phyloP scores from a whole-genome alignment of 805 yeast species.

The Candida railenensis region DNA sequence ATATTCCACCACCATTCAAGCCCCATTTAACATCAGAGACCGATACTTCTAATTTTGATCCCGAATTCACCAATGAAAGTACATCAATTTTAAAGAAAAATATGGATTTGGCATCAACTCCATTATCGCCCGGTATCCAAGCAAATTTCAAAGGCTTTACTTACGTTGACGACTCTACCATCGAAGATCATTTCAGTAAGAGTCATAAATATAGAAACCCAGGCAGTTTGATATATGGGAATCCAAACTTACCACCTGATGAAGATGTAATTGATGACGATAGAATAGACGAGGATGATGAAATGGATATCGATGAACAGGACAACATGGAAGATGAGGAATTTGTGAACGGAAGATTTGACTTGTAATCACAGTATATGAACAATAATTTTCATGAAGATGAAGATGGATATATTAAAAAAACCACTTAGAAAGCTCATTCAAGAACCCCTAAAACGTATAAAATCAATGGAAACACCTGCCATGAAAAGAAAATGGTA shows the following conservation, averaged over 20 bases:
- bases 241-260: slow-evolving; percentile 77
- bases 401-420: too few relatives aligned
- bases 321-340: slow-evolving; percentile 72
- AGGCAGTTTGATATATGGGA: slow-evolving; percentile 77
- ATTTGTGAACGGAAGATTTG: slow-evolving; percentile 88
- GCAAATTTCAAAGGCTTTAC: slow-evolving; percentile 97
- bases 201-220: slow-evolving; percentile 42
- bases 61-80: slow-evolving; percentile 92
- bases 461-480: too few relatives aligned
- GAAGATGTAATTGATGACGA: slow-evolving; percentile 80
- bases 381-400: too few relatives aligned
- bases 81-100: slow-evolving; percentile 77
- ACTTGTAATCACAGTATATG: slow-evolving; percentile 45
- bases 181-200: slow-evolving; percentile 75
- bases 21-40: slow-evolving; percentile 90
- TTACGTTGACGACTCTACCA: slow-evolving; percentile 88
- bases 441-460: too few relatives aligned
- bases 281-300: slow-evolving; percentile 48
- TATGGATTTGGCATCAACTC: slow-evolving; percentile 67
- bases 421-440: too few relatives aligned
- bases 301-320: slow-evolving; percentile 48
- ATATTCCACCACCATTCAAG: slow-evolving; percentile 93
- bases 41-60: slow-evolving; percentile 96
- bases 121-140: slow-evolving; percentile 91
- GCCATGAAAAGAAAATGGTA: too few relatives aligned